phyloP scores from a whole-genome alignment of 805 yeast species.

The Starmerella potacharoeniae region DNA sequence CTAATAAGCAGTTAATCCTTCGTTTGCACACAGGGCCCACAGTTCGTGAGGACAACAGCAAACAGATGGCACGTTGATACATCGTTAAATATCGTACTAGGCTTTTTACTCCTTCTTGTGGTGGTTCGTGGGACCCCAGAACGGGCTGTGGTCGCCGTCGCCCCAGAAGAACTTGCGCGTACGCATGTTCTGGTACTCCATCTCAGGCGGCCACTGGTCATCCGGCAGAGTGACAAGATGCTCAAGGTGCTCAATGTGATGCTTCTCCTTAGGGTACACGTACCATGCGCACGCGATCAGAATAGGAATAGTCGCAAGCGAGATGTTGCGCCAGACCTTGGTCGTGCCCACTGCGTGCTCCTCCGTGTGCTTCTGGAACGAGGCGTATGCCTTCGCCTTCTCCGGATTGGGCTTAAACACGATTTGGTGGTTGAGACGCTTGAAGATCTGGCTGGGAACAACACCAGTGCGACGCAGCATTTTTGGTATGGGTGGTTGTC shows the following conservation, averaged over 20 bases:
- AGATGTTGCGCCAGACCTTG: conserved; percentile 73
- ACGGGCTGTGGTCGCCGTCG: conserved; percentile 91
- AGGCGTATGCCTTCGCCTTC: conserved; percentile 61
- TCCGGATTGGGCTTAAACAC: conserved; percentile 34
- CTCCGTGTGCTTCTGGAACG: conserved; percentile 49
- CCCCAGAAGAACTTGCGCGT: conserved; percentile 92
- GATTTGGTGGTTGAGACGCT: conserved; percentile 24
- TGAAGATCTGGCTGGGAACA: conserved; percentile 12
- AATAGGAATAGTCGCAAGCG: conserved; percentile 76
- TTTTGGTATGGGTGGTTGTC: background rate
- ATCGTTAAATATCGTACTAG: background rate
- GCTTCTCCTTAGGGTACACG: conserved; percentile 69
- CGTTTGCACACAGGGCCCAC: too few species aligned
- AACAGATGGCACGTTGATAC: background rate
- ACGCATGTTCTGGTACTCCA: conserved; percentile 87
- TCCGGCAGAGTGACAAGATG: conserved; percentile 53
- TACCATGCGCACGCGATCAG: conserved; percentile 65
- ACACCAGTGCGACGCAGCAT: conserved; percentile 19
- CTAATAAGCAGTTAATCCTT: too few species aligned
- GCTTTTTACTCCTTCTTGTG: conserved; percentile 31
- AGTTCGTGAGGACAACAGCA: too few species aligned
- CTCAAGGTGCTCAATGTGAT: conserved; percentile 75
- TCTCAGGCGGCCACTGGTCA: conserved; percentile 86
- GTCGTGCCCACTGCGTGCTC: conserved; percentile 75
- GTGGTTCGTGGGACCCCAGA: conserved; percentile 96